These are phyloP conservation scores for Forsythia viridissima DNA, from an alignment of 257 asterid species.

Conservation along the genomic window DNA sequence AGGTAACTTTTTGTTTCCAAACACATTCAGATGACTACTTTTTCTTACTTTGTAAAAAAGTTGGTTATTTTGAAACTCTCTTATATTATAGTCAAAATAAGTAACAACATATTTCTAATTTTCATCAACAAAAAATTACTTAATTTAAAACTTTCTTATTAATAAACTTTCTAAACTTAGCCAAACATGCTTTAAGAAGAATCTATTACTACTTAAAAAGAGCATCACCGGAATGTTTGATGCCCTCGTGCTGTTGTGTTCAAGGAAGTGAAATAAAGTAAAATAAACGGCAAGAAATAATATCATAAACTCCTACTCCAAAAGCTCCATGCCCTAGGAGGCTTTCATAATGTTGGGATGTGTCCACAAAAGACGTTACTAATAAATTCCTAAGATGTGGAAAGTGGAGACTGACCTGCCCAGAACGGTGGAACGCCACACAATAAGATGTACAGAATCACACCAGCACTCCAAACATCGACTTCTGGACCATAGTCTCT, in stretches of 20 bases:
- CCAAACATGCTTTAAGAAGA: not conserved
- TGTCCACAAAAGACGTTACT: not conserved
- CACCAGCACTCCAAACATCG: slow-evolving; percentile 2
- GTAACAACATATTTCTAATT: not conserved
- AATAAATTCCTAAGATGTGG: not conserved
- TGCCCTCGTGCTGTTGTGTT: not conserved
- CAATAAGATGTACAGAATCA: not conserved
- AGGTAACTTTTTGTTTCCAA: not conserved
- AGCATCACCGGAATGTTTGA: not conserved
- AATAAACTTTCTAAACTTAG: not conserved
- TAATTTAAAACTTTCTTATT: too few relatives aligned
- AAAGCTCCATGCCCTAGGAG: not conserved
- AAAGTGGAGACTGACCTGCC: not conserved
- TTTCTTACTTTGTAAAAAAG: not conserved
- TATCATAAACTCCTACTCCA: not conserved
- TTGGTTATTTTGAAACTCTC: not conserved
- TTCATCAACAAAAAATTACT: not conserved
- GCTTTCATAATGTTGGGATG: not conserved
- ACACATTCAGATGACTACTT: not conserved
- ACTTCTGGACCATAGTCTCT: slow-evolving; percentile 2
- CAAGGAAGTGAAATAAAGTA: not conserved
- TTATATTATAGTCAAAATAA: not conserved
- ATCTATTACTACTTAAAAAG: not conserved
- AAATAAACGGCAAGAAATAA: not conserved
- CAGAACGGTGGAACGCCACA: not conserved